Conservation (phyloP, 352 stramenopile genomes). For the Pythium aquatile region DNA sequence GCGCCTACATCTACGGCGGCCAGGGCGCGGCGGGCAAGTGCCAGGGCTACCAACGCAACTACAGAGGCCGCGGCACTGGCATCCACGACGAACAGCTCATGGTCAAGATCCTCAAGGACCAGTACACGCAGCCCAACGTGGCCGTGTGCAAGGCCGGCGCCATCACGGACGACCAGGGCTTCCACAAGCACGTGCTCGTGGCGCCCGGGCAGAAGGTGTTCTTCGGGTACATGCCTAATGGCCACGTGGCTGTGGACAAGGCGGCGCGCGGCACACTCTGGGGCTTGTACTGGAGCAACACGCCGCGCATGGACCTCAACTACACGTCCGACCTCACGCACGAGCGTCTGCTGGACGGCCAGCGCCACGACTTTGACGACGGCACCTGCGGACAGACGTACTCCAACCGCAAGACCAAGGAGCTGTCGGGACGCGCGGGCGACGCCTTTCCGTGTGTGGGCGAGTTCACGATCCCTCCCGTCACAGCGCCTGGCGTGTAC, state of each 20-base stretch:
- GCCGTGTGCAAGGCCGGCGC: slow-evolving; percentile 34
- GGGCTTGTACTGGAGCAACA: slow-evolving; percentile 54
- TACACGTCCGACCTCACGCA: slow-evolving; percentile 45
- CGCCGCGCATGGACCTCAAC: slow-evolving; percentile 30
- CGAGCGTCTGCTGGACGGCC: slow-evolving; percentile 44
- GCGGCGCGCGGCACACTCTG: slow-evolving; percentile 46
- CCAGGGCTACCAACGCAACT: slow-evolving; percentile 60
- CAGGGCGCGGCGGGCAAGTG: slow-evolving; percentile 37
- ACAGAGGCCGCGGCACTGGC: slow-evolving; percentile 37
- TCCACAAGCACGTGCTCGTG: slow-evolving; percentile 32
- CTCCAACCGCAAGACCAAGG: slow-evolving; percentile 15
- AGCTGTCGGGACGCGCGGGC: slow-evolving; percentile 35
- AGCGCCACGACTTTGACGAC: slow-evolving; percentile 64
- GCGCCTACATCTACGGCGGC: slow-evolving; percentile 49
- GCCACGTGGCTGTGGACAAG: slow-evolving; percentile 60
- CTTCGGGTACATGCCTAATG: slow-evolving; percentile 58
- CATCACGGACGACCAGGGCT: slow-evolving; percentile 26
- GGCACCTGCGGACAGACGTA: slow-evolving; percentile 51
- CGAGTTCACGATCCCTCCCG: slow-evolving; percentile 35
- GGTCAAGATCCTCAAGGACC: slow-evolving; percentile 55
- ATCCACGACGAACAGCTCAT: slow-evolving; percentile 30
- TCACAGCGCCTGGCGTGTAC: slow-evolving; percentile 43
- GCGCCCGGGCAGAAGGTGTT: slow-evolving; percentile 36
- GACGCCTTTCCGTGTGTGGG: slow-evolving; percentile 51
- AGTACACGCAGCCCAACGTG: slow-evolving; percentile 23